Evolutionary conservation across 2,329 filamentous ascomycete genomes (phyloP).

Genomic region (Chaetomium sp.): DNA sequence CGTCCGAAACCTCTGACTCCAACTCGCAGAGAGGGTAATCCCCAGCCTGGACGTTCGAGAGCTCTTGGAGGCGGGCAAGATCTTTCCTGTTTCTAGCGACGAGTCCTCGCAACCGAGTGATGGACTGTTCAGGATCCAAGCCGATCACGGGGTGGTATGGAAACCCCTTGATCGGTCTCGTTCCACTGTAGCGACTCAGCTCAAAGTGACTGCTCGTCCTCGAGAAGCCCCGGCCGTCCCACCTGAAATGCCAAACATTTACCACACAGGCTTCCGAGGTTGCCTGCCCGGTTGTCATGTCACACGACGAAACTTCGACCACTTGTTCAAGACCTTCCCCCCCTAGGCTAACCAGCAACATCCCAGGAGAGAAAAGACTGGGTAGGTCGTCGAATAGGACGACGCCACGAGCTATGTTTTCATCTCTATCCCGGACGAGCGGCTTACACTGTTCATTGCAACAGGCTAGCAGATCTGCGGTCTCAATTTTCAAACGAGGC

Average conservation of each 20-base stretch:
- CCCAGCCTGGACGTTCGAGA: not conserved
- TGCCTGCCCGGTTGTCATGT: not conserved
- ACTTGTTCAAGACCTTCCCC: not conserved
- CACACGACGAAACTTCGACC: slow-evolving; percentile 12
- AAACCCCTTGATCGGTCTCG: not conserved
- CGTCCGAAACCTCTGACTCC: not conserved
- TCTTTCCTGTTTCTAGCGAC: not conserved
- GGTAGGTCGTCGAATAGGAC: slow-evolving; percentile 8
- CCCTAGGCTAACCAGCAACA: not conserved
- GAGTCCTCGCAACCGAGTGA: not conserved
- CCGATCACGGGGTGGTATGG: not conserved
- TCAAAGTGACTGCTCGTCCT: not conserved
- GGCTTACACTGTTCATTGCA: not conserved
- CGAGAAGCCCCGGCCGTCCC: slow-evolving; percentile 7
- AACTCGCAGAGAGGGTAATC: not conserved
- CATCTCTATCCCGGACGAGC: not conserved
- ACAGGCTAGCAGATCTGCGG: not conserved
- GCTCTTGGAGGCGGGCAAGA: not conserved
- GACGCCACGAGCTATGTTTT: not conserved
- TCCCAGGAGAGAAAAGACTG: not conserved
- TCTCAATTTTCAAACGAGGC: not conserved
- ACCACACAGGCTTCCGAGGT: not conserved
- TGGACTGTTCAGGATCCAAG: not conserved
- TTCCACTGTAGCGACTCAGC: not conserved
- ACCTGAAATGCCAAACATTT: slow-evolving; percentile 13